These are phyloP conservation scores for Oldenlandia corymbosa DNA, from an alignment of 257 asterid species.

Conservation along the genomic window DNA sequence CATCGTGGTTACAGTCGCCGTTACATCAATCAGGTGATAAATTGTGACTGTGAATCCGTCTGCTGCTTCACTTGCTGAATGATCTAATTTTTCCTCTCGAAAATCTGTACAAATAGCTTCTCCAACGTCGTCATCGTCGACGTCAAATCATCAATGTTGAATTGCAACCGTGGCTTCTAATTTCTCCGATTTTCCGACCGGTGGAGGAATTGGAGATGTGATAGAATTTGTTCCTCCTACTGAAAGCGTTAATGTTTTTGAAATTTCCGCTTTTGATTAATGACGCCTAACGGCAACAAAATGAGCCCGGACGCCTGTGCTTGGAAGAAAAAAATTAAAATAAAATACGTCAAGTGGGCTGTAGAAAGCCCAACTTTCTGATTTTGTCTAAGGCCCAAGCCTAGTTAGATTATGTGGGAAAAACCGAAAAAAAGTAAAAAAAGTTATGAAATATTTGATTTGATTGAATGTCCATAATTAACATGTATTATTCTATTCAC, in stretches of 20 bases:
- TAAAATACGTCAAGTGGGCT: too few relatives aligned
- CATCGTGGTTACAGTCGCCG: too few relatives aligned
- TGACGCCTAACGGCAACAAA: not conserved
- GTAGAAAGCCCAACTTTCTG: too few relatives aligned
- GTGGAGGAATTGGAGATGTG: conserved; percentile 12
- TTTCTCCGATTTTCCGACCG: conserved; percentile 1
- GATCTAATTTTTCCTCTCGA: conserved; percentile 55
- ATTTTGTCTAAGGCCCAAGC: too few relatives aligned
- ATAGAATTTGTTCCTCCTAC: not conserved
- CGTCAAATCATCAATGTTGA: not conserved
- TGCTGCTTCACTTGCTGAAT: conserved; percentile 64
- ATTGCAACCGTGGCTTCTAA: not conserved
- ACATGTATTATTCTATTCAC: too few relatives aligned
- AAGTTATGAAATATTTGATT: too few relatives aligned
- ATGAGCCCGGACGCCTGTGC: not conserved
- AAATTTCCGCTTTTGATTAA: not conserved
- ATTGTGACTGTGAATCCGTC: conserved; percentile 50
- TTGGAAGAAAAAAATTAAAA: too few relatives aligned
- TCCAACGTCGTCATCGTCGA: conserved; percentile 45
- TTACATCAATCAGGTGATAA: too few relatives aligned
- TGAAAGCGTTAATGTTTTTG: conserved; percentile 19
- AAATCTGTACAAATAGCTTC: conserved; percentile 67
- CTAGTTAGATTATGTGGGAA: too few relatives aligned
- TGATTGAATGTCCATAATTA: too few relatives aligned
- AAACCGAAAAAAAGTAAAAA: too few relatives aligned